Evolutionary conservation across 371 early-diverging fungal genomes (phyloP), one percentile per base, ranked within the genome.

Genomic region (Catenaria anguillulae): DNA sequence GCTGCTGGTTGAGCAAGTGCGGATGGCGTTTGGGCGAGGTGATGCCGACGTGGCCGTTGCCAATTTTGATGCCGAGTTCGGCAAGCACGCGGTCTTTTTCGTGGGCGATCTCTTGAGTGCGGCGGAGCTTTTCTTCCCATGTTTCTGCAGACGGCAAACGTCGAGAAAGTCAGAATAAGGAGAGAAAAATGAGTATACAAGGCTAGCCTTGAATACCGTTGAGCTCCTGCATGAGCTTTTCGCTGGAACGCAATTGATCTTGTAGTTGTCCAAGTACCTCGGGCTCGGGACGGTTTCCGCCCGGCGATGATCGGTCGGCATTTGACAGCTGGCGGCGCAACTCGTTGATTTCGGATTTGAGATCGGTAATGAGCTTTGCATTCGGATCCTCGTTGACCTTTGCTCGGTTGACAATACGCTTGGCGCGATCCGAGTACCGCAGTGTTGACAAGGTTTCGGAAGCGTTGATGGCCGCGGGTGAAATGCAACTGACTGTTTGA

Each of bases 361-460:
- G 81, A 64, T 90, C 89, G 40, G 89, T 80, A 55, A 93, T 86
- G n/a, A 90, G 67, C 66, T 79, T 84, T 35, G 83, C 90, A 60
- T 85, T 85, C 6, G 90, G 87, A 65, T 91, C 90, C 70, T 92
- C 92, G 67, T 96, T 96, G 43, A 96, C 86, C 8, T 88, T 79
- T 1, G 95, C 92, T 70, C 84, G 86, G 70, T 90, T 93, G 71
- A 89, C 84, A 69, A 96, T 90, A 63, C 77, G 77, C 71, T 93
- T 94, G 62, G 93, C 95, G 43, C 91, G 85, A 70, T 93, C 91
- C 15, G 94, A 96, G 70, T 93, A 98, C 33, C 95, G 84, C 26
- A 97, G 75, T 0, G 98, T 99, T 63, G 90, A 89, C 19, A 97
- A 77, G 1, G 17, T 40, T 40, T 40, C 10, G 40, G 40, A 40